Percentiles rank a stretch among this genome's conserved stretches.
Evolutionary conservation across 148 eudicot genomes (phyloP).

Genomic region (Cornus controversa): DNA sequence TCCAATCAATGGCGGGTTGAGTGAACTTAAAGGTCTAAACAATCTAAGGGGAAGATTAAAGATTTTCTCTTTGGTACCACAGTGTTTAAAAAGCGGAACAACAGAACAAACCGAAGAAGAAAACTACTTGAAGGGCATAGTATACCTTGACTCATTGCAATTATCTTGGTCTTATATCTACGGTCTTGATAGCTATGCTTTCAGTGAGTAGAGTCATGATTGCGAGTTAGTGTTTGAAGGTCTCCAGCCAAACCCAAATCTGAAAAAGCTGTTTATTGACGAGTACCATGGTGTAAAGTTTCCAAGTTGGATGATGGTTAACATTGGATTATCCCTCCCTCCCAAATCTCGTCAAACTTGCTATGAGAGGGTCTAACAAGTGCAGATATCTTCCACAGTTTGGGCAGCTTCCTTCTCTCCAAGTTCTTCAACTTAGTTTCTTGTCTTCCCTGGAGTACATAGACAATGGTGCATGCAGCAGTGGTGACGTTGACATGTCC

Average conservation of each 20-base stretch:
- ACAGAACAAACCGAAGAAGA: not conserved
- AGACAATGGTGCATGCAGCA: not conserved
- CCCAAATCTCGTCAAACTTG: not conserved
- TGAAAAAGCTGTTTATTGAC: not conserved
- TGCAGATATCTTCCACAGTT: not conserved
- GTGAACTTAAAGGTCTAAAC: not conserved
- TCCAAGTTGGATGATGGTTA: not conserved
- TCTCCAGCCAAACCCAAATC: not conserved
- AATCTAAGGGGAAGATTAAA: not conserved
- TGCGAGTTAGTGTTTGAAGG: not conserved
- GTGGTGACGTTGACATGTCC: too few relatives aligned
- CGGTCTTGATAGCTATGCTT: not conserved
- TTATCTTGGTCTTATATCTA: not conserved
- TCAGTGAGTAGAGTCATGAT: not conserved
- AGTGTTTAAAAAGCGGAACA: not conserved
- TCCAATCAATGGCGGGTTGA: not conserved
- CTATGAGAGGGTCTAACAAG: not conserved
- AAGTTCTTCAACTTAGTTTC: not conserved
- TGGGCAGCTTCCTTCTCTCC: not conserved
- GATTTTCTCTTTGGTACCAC: not conserved
- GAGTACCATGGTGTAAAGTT: not conserved
- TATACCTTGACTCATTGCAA: not conserved
- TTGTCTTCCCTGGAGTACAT: not conserved
- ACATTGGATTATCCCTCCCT: not conserved
- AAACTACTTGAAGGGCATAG: not conserved